Conservation (phyloP, 1,139 yeast species). For the Yamadazyma sp. region DNA sequence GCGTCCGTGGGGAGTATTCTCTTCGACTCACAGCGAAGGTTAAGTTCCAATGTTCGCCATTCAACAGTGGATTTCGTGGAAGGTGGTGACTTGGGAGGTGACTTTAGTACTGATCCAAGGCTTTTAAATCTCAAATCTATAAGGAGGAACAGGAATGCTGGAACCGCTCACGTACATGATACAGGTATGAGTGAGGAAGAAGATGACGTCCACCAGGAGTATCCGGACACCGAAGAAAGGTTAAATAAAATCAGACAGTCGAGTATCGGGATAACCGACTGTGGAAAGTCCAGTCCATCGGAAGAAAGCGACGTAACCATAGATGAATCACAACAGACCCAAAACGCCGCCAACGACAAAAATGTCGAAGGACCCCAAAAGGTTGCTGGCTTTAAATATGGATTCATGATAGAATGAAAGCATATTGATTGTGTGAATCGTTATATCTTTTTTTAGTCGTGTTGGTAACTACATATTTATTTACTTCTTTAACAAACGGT, state of each 20-base stretch:
- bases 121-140: conserved; percentile 35
- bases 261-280: conserved; percentile 2
- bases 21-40: conserved; percentile 25
- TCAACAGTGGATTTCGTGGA: conserved; percentile 28
- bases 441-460: background rate
- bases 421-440: background rate
- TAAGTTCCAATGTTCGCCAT: conserved; percentile 19
- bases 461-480: background rate
- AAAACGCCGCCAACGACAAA: conserved; percentile 2
- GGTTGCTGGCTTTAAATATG: conserved; percentile 13
- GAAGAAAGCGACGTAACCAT: conserved; percentile 16
- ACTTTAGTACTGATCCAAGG: conserved; percentile 22
- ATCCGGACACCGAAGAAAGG: background rate
- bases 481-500: conserved; percentile 10
- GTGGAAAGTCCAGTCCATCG: conserved; percentile 9
- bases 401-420: conserved; percentile 9
- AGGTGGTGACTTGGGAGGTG: conserved; percentile 26
- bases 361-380: conserved; percentile 3
- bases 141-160: conserved; percentile 19
- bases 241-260: conserved; percentile 2
- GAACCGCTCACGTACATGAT: background rate
- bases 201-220: background rate
- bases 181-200: conserved; percentile 8
- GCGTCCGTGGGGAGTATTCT: conserved; percentile 30
- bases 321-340: conserved; percentile 11